Conservation (phyloP, 331 rosid genomes). For the Acacia pycnantha region DNA sequence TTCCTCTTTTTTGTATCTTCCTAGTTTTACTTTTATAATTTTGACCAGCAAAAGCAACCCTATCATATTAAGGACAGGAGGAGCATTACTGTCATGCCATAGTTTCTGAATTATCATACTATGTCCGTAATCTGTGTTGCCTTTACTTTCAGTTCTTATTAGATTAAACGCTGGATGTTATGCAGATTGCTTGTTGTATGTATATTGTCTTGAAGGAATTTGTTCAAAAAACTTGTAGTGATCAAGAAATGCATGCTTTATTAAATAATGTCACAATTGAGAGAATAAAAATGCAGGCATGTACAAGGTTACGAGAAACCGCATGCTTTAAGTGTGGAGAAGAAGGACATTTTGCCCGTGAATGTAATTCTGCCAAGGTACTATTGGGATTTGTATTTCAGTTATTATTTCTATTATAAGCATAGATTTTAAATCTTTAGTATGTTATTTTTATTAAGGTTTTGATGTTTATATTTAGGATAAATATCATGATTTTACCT, state of each 20-base stretch:
- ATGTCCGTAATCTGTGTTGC: not conserved
- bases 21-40: too few relatives aligned
- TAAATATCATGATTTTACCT: not conserved
- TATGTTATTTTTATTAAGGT: not conserved
- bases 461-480: constrained; percentile 1
- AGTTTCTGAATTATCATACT: not conserved
- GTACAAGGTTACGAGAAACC: constrained; percentile 38
- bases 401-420: not conserved
- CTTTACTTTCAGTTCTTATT: not conserved
- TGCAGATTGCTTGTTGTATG: not conserved
- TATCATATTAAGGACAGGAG: too few relatives aligned
- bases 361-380: constrained; percentile 49
- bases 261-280: constrained; percentile 4
- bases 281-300: constrained; percentile 48
- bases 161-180: not conserved
- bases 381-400: not conserved
- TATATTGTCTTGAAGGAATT: not conserved
- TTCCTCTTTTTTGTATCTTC: too few relatives aligned
- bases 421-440: not conserved
- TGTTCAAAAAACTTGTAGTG: not conserved
- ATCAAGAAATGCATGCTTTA: not conserved
- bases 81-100: not conserved
- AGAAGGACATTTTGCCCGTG: constrained; percentile 91
- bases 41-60: too few relatives aligned
- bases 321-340: constrained; percentile 76